Evolutionary conservation across 1,284 basidiomycete species (phyloP).

Genomic region (Inonotus hispidus): DNA sequence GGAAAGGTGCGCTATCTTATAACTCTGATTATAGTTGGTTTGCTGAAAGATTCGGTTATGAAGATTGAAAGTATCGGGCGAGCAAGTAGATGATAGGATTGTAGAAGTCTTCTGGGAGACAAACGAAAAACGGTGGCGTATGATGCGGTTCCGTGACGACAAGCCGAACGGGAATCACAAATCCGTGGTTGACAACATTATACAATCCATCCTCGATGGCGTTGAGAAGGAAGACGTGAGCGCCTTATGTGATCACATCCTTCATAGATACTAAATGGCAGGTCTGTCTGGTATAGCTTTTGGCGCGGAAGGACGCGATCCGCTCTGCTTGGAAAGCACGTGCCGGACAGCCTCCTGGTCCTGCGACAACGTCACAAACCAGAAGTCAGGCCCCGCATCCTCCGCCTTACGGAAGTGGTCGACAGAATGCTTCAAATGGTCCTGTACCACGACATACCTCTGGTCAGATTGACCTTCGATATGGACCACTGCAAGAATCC

Average conservation of each 20-base stretch:
- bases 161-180: slow-evolving; percentile 87
- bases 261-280: neutral
- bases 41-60: neutral
- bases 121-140: slow-evolving; percentile 63
- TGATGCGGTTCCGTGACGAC: slow-evolving; percentile 90
- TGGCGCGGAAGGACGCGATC: slow-evolving; percentile 53
- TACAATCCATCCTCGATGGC: slow-evolving; percentile 85
- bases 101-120: slow-evolving; percentile 93
- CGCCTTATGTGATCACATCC: slow-evolving; percentile 7
- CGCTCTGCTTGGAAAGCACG: slow-evolving; percentile 68
- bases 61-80: slow-evolving; percentile 80
- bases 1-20: slow-evolving; percentile 64
- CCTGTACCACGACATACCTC: slow-evolving; percentile 4
- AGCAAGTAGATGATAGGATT: slow-evolving; percentile 90
- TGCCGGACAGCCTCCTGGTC: slow-evolving; percentile 32
- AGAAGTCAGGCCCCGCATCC: slow-evolving; percentile 2
- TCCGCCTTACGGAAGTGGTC: slow-evolving; percentile 1
- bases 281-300: slow-evolving; percentile 40
- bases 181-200: slow-evolving; percentile 77
- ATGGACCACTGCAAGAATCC: slow-evolving; percentile 57
- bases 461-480: slow-evolving; percentile 40
- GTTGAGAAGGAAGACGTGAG: slow-evolving; percentile 80
- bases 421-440: slow-evolving; percentile 13
- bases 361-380: slow-evolving; percentile 19
- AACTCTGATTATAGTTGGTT: neutral